Evolutionary conservation across 176 grass and related monocot species (phyloP).

Genomic region (Cenchrus americanus): DNA sequence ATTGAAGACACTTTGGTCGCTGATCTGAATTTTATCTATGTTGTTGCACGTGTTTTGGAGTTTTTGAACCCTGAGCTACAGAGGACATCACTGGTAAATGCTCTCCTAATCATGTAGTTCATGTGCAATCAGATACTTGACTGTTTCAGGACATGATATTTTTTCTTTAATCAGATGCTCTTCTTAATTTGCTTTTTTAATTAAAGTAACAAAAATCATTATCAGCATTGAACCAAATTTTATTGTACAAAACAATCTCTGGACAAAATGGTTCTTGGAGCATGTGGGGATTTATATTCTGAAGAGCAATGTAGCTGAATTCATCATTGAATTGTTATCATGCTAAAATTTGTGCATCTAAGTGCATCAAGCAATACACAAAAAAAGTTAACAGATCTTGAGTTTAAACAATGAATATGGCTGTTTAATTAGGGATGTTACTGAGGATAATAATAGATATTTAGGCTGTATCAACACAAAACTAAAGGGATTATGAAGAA

Average conservation of each 20-base stretch:
- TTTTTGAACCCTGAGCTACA: slow-evolving; percentile 90
- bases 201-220: not conserved
- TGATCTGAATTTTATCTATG: slow-evolving; percentile 96
- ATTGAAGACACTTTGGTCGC: slow-evolving; percentile 95
- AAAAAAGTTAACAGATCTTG: not conserved
- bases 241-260: slow-evolving; percentile 9
- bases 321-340: not conserved
- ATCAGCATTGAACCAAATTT: slow-evolving; percentile 12
- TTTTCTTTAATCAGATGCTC: not conserved
- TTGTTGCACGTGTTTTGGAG: slow-evolving; percentile 86
- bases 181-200: not conserved
- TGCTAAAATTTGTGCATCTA: not conserved
- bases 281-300: slow-evolving; percentile 18
- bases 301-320: not conserved
- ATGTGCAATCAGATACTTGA: not conserved
- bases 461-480: not conserved
- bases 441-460: not conserved
- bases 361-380: not conserved
- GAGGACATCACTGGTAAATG: slow-evolving; percentile 82
- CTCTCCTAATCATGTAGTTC: slow-evolving; percentile 23
- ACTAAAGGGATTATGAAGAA: too few relatives aligned
- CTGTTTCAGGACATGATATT: not conserved
- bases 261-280: not conserved
- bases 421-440: not conserved
- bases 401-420: not conserved